Conservation (phyloP, 2,329 filamentous ascomycete species). For the Nothophoma quercina region DNA sequence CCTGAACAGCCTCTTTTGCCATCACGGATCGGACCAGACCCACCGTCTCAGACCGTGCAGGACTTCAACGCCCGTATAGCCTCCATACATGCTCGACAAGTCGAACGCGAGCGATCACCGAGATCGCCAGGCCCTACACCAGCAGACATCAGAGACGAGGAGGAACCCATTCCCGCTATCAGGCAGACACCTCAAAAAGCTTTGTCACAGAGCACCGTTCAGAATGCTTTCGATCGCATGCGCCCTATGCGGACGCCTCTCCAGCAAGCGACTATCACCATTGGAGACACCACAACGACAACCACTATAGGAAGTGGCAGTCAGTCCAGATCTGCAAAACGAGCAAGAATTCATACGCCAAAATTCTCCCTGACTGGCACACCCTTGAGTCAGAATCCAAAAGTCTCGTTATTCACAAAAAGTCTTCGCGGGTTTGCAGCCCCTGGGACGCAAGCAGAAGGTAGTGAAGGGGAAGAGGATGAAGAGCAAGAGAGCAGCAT, state of each 20-base stretch:
- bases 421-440: slow-evolving; percentile 63
- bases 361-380: slow-evolving; percentile 43
- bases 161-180: slow-evolving; percentile 38
- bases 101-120: slow-evolving; percentile 19
- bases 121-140: slow-evolving; percentile 16
- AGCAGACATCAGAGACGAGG: slow-evolving; percentile 22
- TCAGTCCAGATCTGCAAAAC: slow-evolving; percentile 56
- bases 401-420: slow-evolving; percentile 51
- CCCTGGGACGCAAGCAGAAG: slow-evolving; percentile 56
- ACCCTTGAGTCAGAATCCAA: slow-evolving; percentile 38
- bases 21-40: slow-evolving; percentile 5
- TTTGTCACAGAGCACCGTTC: slow-evolving; percentile 53
- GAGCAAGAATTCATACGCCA: slow-evolving; percentile 53
- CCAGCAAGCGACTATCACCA: slow-evolving; percentile 76
- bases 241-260: slow-evolving; percentile 67
- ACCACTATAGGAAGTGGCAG: slow-evolving; percentile 66
- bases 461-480: slow-evolving; percentile 39
- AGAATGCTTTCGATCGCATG: slow-evolving; percentile 71
- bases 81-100: slow-evolving; percentile 39
- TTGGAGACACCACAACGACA: slow-evolving; percentile 72
- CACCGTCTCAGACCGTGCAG: slow-evolving; percentile 37
- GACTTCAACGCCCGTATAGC: slow-evolving; percentile 53
- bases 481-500: slow-evolving; percentile 23
- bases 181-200: slow-evolving; percentile 43
- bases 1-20: slow-evolving; percentile 22